Percentiles rank a stretch among this genome's conserved stretches.
Conservation (phyloP, 2,329 filamentous ascomycete species). For the Pestalotiopsis sp. region DNA sequence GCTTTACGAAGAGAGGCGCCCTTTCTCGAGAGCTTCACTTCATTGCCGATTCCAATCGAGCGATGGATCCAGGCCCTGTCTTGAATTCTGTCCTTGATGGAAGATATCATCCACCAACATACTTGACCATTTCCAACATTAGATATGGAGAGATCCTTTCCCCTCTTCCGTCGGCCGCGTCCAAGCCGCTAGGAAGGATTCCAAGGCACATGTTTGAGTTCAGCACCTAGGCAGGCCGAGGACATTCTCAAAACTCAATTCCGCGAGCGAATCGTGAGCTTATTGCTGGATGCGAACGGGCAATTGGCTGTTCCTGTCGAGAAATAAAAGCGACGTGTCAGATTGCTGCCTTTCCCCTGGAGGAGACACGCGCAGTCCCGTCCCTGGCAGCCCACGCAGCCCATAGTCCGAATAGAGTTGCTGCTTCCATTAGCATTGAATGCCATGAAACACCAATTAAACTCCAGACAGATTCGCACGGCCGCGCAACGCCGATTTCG, state of each 20-base stretch:
- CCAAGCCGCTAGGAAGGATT: background rate
- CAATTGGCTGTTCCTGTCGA: background rate
- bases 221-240: background rate
- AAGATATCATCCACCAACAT: background rate
- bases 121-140: background rate
- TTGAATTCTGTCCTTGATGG: background rate
- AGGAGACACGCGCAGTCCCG: background rate
- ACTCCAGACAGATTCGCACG: slow-evolving; percentile 1
- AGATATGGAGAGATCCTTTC: background rate
- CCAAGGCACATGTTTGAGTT: background rate
- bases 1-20: background rate
- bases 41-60: background rate
- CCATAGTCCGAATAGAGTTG: slow-evolving; percentile 4
- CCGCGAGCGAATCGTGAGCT: background rate
- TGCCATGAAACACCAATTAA: slow-evolving; percentile 13
- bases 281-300: background rate
- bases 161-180: background rate
- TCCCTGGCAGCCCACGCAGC: background rate
- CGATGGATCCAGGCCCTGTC: background rate
- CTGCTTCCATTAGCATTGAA: slow-evolving; percentile 8
- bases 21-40: background rate
- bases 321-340: background rate
- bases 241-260: background rate
- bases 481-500: slow-evolving; percentile 2
- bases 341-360: background rate